Percentiles rank a stretch among this genome's conserved stretches.
These are phyloP conservation scores for Colletotrichum destructivum DNA, from an alignment of 2,329 filamentous ascomycete genomes.

Conservation along the genomic window DNA sequence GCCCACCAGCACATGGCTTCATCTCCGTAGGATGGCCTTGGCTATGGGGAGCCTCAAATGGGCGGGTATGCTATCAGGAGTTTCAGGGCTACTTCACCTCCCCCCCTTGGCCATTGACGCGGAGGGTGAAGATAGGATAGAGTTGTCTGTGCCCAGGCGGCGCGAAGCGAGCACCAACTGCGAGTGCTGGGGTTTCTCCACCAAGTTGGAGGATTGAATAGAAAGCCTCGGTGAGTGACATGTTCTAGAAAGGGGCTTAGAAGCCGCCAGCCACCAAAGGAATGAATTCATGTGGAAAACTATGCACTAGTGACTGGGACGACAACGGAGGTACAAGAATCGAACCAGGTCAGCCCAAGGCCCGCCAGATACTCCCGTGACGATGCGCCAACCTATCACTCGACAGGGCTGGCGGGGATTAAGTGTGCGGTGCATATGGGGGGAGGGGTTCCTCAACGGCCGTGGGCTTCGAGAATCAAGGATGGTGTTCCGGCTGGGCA, in stretches of 20 bases:
- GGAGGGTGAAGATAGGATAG: slow-evolving; percentile 32
- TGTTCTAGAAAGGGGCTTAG: slow-evolving; percentile 42
- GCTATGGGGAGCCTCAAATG: slow-evolving; percentile 40
- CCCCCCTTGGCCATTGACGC: slow-evolving; percentile 10
- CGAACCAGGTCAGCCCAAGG: slow-evolving; percentile 35
- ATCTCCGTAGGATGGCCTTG: slow-evolving; percentile 38
- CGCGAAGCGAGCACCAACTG: slow-evolving; percentile 39
- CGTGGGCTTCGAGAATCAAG: slow-evolving; percentile 20
- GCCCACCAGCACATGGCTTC: slow-evolving; percentile 40
- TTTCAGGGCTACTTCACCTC: slow-evolving; percentile 9
- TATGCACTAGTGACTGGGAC: slow-evolving; percentile 32
- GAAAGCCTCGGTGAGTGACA: slow-evolving; percentile 37
- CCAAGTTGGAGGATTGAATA: slow-evolving; percentile 28
- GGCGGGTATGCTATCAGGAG: slow-evolving; percentile 19
- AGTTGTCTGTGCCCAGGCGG: slow-evolving; percentile 36
- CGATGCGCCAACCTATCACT: slow-evolving; percentile 40
- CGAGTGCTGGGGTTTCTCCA: slow-evolving; percentile 33
- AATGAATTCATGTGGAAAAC: slow-evolving; percentile 32
- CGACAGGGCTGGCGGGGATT: slow-evolving; percentile 37
- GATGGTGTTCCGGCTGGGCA: slow-evolving; percentile 38
- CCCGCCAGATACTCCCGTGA: slow-evolving; percentile 29
- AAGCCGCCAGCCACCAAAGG: slow-evolving; percentile 37
- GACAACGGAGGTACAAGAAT: slow-evolving; percentile 16
- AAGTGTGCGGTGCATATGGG: slow-evolving; percentile 26
- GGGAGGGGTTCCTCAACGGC: slow-evolving; percentile 35